These are phyloP conservation scores for Fusarium vanettenii DNA, from an alignment of 2,329 filamentous ascomycete species.

Conservation along the genomic window DNA sequence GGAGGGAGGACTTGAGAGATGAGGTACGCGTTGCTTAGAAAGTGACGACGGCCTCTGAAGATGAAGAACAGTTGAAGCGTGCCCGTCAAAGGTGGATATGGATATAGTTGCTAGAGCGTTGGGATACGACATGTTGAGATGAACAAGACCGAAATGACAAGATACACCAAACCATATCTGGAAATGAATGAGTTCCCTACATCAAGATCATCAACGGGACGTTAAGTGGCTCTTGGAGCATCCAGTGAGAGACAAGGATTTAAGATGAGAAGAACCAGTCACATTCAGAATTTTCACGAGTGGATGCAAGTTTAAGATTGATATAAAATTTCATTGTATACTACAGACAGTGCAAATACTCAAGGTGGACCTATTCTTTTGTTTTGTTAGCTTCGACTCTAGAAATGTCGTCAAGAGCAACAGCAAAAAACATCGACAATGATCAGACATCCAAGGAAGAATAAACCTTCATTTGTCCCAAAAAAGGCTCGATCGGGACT, in stretches of 20 bases:
- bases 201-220: background rate
- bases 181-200: background rate
- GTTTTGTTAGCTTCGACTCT: slow-evolving; percentile 38
- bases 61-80: background rate
- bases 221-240: background rate
- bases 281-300: background rate
- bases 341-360: background rate
- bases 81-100: background rate
- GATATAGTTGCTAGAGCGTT: background rate
- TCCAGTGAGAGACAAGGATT: background rate
- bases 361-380: slow-evolving; percentile 15
- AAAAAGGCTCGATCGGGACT: slow-evolving; percentile 75
- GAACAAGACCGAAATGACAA: background rate
- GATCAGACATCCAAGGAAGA: slow-evolving; percentile 84
- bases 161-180: background rate
- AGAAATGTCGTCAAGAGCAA: slow-evolving; percentile 15
- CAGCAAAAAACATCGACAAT: slow-evolving; percentile 37
- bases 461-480: slow-evolving; percentile 75
- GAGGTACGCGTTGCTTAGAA: slow-evolving; percentile 53
- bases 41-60: background rate
- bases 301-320: background rate
- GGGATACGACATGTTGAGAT: background rate
- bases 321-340: background rate
- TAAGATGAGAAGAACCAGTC: background rate
- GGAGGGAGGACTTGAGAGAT: slow-evolving; percentile 56